Conservation (phyloP, 2,329 filamentous ascomycete genomes). For the Camillea tinctor region DNA sequence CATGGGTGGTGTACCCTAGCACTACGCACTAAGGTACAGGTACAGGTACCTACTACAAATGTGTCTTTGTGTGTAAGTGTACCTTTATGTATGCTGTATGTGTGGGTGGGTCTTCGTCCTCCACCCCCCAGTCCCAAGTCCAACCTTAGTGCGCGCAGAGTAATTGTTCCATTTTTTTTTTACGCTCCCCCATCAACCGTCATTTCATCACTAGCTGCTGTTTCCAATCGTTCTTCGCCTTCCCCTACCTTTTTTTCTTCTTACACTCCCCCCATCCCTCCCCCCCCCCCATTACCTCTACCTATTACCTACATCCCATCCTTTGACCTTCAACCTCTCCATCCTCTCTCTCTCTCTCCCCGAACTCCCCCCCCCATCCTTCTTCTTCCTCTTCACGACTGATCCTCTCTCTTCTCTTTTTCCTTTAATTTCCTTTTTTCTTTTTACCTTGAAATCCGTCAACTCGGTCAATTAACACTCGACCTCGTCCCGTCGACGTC, state of each 20-base stretch:
- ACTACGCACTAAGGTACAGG: background rate
- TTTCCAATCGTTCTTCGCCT: background rate
- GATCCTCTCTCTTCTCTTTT: background rate
- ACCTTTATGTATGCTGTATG: background rate
- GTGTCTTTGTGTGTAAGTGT: background rate
- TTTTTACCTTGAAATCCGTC: background rate
- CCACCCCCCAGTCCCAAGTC: background rate
- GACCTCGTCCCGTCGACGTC: slow-evolving; percentile 3
- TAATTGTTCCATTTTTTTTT: background rate
- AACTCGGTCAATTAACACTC: background rate
- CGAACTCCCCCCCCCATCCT: background rate
- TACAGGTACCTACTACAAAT: background rate
- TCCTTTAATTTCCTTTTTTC: background rate
- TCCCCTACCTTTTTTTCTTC: background rate
- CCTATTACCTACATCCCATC: too few relatives aligned
- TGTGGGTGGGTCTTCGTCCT: background rate
- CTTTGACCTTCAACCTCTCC: background rate
- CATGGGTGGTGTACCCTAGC: too few relatives aligned
- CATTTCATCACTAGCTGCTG: background rate
- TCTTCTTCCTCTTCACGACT: background rate
- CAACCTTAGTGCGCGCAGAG: background rate
- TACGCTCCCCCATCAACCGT: background rate
- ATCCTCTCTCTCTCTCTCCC: background rate
- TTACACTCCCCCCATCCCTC: background rate
- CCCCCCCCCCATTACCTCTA: too few relatives aligned